Percentiles rank a stretch among this genome's conserved stretches.
Evolutionary conservation across 768 basidiomycete species (phyloP).

Genomic region (Trametes punicea): DNA sequence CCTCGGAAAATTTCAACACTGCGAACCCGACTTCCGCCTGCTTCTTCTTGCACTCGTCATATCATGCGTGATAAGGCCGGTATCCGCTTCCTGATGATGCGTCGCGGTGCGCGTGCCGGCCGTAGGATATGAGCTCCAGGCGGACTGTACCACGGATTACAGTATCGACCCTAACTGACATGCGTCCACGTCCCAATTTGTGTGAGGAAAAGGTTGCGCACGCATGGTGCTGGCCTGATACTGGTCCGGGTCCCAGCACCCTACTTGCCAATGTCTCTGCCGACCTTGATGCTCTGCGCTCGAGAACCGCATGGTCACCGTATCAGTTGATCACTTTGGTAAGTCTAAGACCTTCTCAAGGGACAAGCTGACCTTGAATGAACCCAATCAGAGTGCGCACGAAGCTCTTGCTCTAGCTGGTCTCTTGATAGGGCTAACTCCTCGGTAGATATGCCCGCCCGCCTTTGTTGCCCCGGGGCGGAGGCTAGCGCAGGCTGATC

Average conservation of each 20-base stretch:
- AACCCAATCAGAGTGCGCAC: slow-evolving; percentile 6
- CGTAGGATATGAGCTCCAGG: too few species aligned
- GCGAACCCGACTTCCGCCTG: neutral
- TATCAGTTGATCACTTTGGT: slow-evolving; percentile 19
- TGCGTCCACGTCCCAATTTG: neutral
- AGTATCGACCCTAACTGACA: neutral
- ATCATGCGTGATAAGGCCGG: slow-evolving; percentile 10
- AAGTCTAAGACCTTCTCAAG: slow-evolving; percentile 2
- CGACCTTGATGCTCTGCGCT: neutral
- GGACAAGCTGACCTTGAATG: slow-evolving; percentile 1
- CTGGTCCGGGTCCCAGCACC: slow-evolving; percentile 1
- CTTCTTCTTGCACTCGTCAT: slow-evolving; percentile 8
- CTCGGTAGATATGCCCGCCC: neutral
- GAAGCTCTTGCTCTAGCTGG: neutral
- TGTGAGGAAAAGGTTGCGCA: neutral
- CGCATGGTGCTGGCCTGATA: neutral
- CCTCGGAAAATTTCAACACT: slow-evolving; percentile 5
- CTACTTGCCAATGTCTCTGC: neutral
- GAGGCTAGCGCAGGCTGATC: neutral
- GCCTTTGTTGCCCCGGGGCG: neutral
- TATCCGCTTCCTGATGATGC: slow-evolving; percentile 1
- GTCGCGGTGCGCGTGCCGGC: too few species aligned
- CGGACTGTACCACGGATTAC: too few species aligned
- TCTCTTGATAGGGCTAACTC: neutral
- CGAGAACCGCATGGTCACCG: slow-evolving; percentile 6